A percentile compares a stretch with the other conserved stretches of the same genome.
These are phyloP conservation scores for Trametes maxima DNA, from an alignment of 768 basidiomycete species.

Conservation along the genomic window DNA sequence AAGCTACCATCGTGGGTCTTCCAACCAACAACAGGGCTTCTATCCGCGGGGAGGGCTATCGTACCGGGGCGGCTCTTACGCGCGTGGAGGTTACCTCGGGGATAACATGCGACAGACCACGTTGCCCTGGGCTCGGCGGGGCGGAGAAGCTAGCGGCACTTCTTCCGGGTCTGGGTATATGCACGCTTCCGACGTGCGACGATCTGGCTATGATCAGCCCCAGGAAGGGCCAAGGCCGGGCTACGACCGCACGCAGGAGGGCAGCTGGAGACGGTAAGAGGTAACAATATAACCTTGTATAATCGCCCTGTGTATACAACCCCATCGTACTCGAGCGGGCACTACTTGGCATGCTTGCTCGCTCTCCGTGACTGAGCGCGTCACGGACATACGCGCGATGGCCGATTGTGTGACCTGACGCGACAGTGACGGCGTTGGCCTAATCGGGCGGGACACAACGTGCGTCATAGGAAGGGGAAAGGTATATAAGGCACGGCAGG, in stretches of 20 bases:
- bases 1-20: background rate
- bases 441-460: constrained; percentile 14
- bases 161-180: background rate
- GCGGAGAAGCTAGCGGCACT: background rate
- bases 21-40: background rate
- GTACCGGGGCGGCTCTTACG: background rate
- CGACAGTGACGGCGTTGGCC: constrained; percentile 21
- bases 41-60: background rate
- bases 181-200: constrained; percentile 8
- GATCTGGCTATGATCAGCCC: constrained; percentile 7
- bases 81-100: background rate
- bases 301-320: background rate
- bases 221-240: background rate
- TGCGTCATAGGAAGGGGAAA: constrained; percentile 20
- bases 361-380: background rate
- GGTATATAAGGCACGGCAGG: constrained; percentile 18
- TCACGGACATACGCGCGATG: constrained; percentile 2
- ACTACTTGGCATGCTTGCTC: background rate
- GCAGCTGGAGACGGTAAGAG: background rate
- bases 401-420: constrained; percentile 20
- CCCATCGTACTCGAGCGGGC: background rate
- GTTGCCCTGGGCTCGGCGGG: constrained; percentile 9
- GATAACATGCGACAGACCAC: constrained; percentile 1
- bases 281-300: background rate
- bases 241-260: constrained; percentile 9